Base-by-base conservation (phyloP, 1,139 yeast species). In the Pneumocystis wakefieldiae region DNA sequence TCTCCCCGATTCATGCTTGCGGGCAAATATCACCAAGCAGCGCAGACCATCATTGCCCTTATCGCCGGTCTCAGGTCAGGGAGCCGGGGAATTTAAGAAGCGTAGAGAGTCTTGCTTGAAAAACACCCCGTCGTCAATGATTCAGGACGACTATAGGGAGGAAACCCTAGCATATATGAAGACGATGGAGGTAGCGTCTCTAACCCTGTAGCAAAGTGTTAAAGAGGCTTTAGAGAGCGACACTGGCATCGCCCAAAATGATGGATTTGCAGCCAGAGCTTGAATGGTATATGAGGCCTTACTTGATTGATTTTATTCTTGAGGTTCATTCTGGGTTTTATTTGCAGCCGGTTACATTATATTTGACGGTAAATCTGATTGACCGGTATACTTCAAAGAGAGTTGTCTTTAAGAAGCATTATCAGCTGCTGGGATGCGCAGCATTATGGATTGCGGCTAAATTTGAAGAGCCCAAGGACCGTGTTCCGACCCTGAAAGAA, bases 401-500 rank as follows among this genome's bases (percentile, higher is more conserved):
- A 68, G 86, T 91, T 24, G 95, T 91, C n/a, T 87, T 86, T 75
- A 87, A 87, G 71, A 83, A 90, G 68, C 97, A 92, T 73, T 90
- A 89, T 73, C 97, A 91, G 73, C 77, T 92, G 67, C 92, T 92
- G 15, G 96, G 96, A 1, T 87, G 96, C 71, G 86, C 96, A 1
- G 88, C 96, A 4, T 78, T 92, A 64, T 91, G 97, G 97, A 83
- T 92, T 60, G 96, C 97, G 7, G 89, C 95, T 63, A 92, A 92
- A 74, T 88, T 87, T 73, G 90, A 88, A 71, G 97, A 90, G 74
- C 87, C 87, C 72, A 91, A 91, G 75, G 80, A 83, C 65, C 77
- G 88, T 64, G 90, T 89, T 3, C 96, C 97, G 38, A 84, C 92
- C 1, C 78, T 90, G 64, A 80, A 82, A 63, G 96, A 90, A 71